phyloP scores from a whole-genome alignment of 1,284 basidiomycete genomes.

The Sanghuangporus baumii region DNA sequence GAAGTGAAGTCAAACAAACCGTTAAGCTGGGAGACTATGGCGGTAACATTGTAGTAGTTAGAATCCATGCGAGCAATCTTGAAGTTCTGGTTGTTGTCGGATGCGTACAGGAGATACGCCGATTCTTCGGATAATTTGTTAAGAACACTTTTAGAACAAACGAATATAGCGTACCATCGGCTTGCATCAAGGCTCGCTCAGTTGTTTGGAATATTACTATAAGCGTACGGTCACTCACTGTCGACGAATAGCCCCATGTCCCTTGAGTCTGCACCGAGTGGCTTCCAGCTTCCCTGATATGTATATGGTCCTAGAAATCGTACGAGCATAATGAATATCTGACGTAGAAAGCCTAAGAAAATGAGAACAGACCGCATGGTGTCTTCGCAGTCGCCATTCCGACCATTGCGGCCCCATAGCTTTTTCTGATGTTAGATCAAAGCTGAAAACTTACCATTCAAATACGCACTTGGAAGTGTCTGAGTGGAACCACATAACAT shows the following conservation, averaged over 20 bases:
- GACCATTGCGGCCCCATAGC: constrained; percentile 58
- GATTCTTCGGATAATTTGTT: background rate
- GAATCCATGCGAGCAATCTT: constrained; percentile 53
- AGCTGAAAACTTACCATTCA: background rate
- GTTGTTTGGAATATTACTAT: constrained; percentile 25
- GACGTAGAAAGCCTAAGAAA: background rate
- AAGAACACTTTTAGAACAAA: background rate
- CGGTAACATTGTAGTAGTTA: constrained; percentile 53
- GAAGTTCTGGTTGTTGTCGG: constrained; percentile 65
- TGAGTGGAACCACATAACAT: constrained; percentile 71
- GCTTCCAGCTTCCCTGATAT: constrained; percentile 50
- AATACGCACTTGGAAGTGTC: constrained; percentile 49
- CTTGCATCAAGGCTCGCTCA: constrained; percentile 29
- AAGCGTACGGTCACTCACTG: constrained; percentile 31
- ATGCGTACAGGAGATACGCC: constrained; percentile 57
- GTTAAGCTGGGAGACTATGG: constrained; percentile 40
- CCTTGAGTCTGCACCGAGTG: constrained; percentile 53
- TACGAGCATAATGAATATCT: background rate
- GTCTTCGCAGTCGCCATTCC: constrained; percentile 54
- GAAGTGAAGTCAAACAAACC: constrained; percentile 28
- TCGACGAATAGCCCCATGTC: constrained; percentile 58
- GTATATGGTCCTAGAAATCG: constrained; percentile 36
- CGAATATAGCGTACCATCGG: background rate
- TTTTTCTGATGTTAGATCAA: constrained; percentile 22
- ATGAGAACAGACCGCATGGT: constrained; percentile 39